Evolutionary conservation across 2,329 filamentous ascomycete species (phyloP).

Genomic region (Pseudogymnoascus sp.): DNA sequence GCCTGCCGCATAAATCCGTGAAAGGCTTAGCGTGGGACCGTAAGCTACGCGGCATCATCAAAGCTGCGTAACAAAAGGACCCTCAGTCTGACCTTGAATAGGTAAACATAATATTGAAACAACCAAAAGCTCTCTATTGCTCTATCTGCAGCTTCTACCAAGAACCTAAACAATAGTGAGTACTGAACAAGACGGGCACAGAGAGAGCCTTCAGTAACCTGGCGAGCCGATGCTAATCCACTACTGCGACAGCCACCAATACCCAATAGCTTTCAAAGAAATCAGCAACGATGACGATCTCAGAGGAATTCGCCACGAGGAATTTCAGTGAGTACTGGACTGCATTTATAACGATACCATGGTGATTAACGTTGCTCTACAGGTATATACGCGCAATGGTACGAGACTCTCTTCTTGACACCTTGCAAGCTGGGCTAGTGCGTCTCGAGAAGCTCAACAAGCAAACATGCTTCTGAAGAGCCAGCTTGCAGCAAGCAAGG

Average conservation of each 20-base stretch:
- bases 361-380: background rate
- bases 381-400: constrained; percentile 10
- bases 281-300: constrained; percentile 55
- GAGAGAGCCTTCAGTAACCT: background rate
- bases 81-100: constrained; percentile 6
- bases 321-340: constrained; percentile 59
- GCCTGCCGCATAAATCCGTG: constrained; percentile 7
- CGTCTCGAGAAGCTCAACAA: background rate
- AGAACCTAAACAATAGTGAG: background rate
- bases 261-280: constrained; percentile 8
- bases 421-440: background rate
- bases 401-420: constrained; percentile 6
- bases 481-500: background rate
- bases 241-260: constrained; percentile 1
- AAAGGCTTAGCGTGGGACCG: background rate
- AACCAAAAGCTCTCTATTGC: constrained; percentile 1
- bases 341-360: constrained; percentile 10
- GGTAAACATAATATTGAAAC: constrained; percentile 8
- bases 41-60: constrained; percentile 3
- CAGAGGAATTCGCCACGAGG: constrained; percentile 63
- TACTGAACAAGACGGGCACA: background rate
- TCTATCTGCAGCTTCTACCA: background rate
- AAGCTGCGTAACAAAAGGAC: constrained; percentile 4
- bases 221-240: background rate
- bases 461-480: background rate